Evolutionary conservation across 2,329 filamentous ascomycete genomes (phyloP).

Genomic region (Parasarocladium wereldwijsianum): DNA sequence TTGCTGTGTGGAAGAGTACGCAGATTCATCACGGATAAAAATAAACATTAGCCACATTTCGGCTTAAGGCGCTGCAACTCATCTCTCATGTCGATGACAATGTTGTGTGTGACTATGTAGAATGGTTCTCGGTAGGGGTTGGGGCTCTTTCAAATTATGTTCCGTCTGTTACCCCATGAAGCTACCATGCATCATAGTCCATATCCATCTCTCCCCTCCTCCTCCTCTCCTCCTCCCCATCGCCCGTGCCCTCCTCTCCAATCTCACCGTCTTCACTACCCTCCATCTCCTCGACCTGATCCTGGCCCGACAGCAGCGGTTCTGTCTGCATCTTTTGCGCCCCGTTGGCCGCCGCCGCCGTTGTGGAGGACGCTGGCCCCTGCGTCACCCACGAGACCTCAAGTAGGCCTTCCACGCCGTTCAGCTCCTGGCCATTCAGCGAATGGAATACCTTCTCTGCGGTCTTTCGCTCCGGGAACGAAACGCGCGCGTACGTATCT

Average conservation of each 20-base stretch:
- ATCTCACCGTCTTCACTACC: constrained; percentile 2
- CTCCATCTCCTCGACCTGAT: constrained; percentile 1
- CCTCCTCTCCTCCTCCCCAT: constrained; percentile 1
- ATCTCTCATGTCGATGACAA: no score
- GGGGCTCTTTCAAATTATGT: no score
- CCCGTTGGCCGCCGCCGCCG: neutral
- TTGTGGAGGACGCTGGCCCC: constrained; percentile 3
- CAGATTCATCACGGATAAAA: no score
- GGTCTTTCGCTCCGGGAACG: constrained; percentile 53
- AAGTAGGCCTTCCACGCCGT: constrained; percentile 45
- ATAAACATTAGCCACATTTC: no score
- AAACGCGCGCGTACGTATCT: constrained; percentile 34
- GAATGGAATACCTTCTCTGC: constrained; percentile 56
- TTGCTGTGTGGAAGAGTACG: no score
- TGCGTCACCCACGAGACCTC: constrained; percentile 46
- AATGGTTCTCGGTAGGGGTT: no score
- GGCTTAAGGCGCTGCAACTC: no score
- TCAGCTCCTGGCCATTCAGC: constrained; percentile 40
- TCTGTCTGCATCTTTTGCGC: constrained; percentile 6
- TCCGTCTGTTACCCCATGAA: no score
- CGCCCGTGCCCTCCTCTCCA: no score
- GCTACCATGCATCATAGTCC: constrained; percentile 4
- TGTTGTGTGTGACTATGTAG: no score
- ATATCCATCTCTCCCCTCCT: constrained; percentile 2
- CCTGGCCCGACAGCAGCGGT: constrained; percentile 5